These are phyloP conservation scores for Pythium pyrilobum DNA, from an alignment of 352 stramenopile species.

Conservation along the genomic window DNA sequence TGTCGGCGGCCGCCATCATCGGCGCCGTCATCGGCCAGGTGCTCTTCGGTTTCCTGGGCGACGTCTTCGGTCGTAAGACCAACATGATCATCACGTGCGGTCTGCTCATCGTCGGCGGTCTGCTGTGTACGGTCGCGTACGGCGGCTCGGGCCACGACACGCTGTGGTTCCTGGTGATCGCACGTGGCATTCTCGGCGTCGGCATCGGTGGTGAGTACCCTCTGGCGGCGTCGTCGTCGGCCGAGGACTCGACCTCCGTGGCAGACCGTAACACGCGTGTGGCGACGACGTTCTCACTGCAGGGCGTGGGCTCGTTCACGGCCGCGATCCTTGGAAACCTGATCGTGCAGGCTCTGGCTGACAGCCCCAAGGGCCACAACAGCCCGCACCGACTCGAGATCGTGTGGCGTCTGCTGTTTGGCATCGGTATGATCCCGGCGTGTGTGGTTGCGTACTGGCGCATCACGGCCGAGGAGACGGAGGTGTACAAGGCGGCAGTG, in stretches of 20 bases:
- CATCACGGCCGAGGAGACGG: constrained; percentile 47
- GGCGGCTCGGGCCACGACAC: constrained; percentile 26
- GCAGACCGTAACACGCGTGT: constrained; percentile 29
- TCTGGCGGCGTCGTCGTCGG: constrained; percentile 26
- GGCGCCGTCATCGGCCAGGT: constrained; percentile 34
- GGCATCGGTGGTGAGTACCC: constrained; percentile 35
- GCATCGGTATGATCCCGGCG: constrained; percentile 37
- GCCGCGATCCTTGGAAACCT: constrained; percentile 25
- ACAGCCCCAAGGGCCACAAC: constrained; percentile 24
- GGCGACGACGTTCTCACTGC: constrained; percentile 32
- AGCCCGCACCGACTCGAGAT: constrained; percentile 32
- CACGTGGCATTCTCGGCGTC: constrained; percentile 31
- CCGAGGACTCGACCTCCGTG: constrained; percentile 29
- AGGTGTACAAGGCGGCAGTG: constrained; percentile 29
- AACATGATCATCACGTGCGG: constrained; percentile 37
- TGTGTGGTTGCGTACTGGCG: constrained; percentile 47
- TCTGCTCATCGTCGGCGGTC: constrained; percentile 28
- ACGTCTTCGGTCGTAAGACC: constrained; percentile 33
- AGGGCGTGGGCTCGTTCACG: constrained; percentile 30
- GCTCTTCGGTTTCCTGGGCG: constrained; percentile 27
- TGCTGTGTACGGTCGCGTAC: constrained; percentile 29
- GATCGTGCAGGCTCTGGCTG: constrained; percentile 19
- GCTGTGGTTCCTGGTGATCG: constrained; percentile 35
- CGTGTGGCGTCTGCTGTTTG: constrained; percentile 53
- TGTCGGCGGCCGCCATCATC: constrained; percentile 29